Evolutionary conservation across 805 yeast genomes (phyloP), one percentile per base, ranked within the genome.

Genomic region (Cyberlindnera maritima): DNA sequence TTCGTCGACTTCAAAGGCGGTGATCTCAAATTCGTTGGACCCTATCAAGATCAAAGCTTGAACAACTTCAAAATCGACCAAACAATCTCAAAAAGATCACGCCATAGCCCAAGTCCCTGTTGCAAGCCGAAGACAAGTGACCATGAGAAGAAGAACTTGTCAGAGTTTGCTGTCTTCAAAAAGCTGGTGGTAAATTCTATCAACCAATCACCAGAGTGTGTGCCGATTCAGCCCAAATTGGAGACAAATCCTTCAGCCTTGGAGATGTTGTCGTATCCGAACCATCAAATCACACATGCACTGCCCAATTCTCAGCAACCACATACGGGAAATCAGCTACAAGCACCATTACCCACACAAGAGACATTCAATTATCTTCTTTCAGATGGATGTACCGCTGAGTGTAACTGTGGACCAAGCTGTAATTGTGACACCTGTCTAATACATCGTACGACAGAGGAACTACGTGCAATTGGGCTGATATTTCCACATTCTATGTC

Each of bases 401-500:
- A 51, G 36, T 61, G 65, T 54, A 20, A 48, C 11, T 61, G 65
- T 59, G 64, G 63, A 1, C 53, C 55, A 3, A 44, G 47, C 2
- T 61, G 65, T 48, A 17, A 45, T 0, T 61, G 65, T 44, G 59
- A 55, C 13, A 59, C 60, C 2, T 61, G 65, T 46, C 40, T 60
- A 23, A 49, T 61, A 2, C 65, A 61, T 45, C 48, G 63, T 46
- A 57, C 60, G 0, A 59, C 54, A 20, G 59, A 59, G 34, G 64
- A 60, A 25, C 36, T 60, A 20, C 49, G 36, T 36, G 50, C 41
- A 1, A 54, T 56, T 41, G 64, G 64, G 1, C 45, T 60, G 10
- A 29, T 60, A 26, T 57, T 52, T 13, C 43, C 41, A 8, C 38
- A 49, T 7, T 52, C 31, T 4, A 11, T 4, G 11, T 60, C 20